Base-by-base conservation (phyloP, 2,329 filamentous ascomycete genomes). In the Stagonosporopsis tanaceti region DNA sequence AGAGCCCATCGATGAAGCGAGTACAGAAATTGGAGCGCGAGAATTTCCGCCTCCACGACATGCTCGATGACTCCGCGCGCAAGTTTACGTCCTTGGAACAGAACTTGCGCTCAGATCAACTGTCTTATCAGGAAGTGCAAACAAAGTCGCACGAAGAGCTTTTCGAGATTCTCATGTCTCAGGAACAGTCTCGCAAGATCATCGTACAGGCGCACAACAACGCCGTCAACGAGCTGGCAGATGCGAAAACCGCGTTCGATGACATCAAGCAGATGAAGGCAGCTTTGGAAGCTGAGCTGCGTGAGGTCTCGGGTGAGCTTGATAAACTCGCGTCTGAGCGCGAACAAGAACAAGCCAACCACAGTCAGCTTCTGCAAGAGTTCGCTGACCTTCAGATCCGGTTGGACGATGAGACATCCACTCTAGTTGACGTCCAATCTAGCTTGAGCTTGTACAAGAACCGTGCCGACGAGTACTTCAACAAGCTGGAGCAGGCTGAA, bases 401-500 rank as follows among this genome's bases (percentile, higher is more conserved):
- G 42, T 84, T 98, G 15, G 95, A 98, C 72, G 89, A 90, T 6
- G 95, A 98, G 78, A 87, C 88, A 1, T 96, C 92, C 1, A 94
- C 91, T 74, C 83, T 94, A 27, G 86, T 89, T 27, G 94, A 99
- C 75, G 88, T 97, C 41, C 88, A 87, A 7, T 90, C 92, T 3
- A 96, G 90, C 74, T 84, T 98, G 39, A 89, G 87, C 59, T 80
- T 97, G 60, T 99, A 98, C 83, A 97, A 96, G 84, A 88, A 87
- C 62, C 88, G 94, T 40, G 91, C 94, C 4, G 93, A 98, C 71
- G 94, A 98, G 74, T 98, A 99, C 77, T 99, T 97, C 78, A 91
- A 88, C 81, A 97, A 97, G 78, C 86, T 99, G 20, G 94, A 99
- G 76, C 94, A 98, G 73, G 95, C 95, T 15, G 94, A 99, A 76